Base-by-base conservation (phyloP, 495 filamentous ascomycete species). In the Elasticomyces elasticus region DNA sequence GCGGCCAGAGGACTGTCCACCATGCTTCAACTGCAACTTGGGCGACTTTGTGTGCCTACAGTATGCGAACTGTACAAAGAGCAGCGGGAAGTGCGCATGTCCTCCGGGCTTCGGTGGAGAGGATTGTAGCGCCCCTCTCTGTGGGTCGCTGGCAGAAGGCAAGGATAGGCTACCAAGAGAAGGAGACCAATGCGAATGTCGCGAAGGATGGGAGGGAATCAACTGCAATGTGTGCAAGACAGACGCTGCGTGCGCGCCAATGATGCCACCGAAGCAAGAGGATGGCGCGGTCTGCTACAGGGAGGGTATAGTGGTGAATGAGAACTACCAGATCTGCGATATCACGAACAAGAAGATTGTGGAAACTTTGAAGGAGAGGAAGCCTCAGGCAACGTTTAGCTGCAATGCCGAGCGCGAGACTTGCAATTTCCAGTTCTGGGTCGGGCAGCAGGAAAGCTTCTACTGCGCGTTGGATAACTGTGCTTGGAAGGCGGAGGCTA, bases 391-490 rank as follows among this genome's bases (percentile, higher is more conserved):
- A 43, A 97, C 92, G 1, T 97, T 98, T 65, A 85, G 82, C 30
- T 98, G 92, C 66, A 77, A 89, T 59, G 82, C 76, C n/a, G 77
- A 83, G 35, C 71, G 76, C 15, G 66, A 77, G 0, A 77, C 84
- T 11, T 96, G 92, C 65, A 91, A 89, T 61, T 98, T 98, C 64
- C 91, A 98, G 69, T 97, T 98, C 68, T 98, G 92, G 92, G 87
- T 96, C 25, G 89, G 87, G 54, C 80, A 94, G 59, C 72, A 76
- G 37, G 94, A 98, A 69, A 97, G 94, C 0, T 98, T 98, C 74
- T 97, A 95, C 69, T 98, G 92, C 72, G 81, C 80, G 41, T 71
- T 98, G 40, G 80, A 89, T 58, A 83, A 81, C 26, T 98, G 92
- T 69, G 62, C 77, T 15, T 94, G 87, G 68, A 77, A 65, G 54